Base-by-base conservation (phyloP, 2,329 filamentous ascomycete species). In the Aspergillus sojae region DNA sequence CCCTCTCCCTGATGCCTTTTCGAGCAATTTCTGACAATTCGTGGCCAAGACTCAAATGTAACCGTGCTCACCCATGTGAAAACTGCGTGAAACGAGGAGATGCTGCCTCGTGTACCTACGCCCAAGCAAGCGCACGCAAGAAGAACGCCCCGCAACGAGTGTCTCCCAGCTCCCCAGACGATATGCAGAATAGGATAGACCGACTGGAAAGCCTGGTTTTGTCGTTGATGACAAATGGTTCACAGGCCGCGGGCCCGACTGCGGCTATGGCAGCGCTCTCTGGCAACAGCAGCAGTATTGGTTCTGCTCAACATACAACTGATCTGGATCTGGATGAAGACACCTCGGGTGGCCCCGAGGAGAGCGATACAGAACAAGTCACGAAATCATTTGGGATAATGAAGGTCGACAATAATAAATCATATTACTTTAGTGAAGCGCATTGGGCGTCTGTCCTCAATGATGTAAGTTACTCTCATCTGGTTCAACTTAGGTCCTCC, bases 111-210 rank as follows among this genome's bases (percentile, higher is more conserved):
- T 98, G 94, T 81, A 91, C 90, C 68, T 98, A 97, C 82, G 93
- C 93, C 54, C 81, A 85, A 70, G 80, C 83, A 39, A 82, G 79
- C 59, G 85, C 88, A 58, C 87, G 92, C 70, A 95, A 92, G 79
- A 96, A 92, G 84, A 89, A 78, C 62, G 71, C 72, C 10, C 70
- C 79, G 43, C 84, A 82, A 73, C 86, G 89, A 78, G 86, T 80
- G 60, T 69, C 80, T 58, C 80, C 87, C 80, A 84, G 85, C 62
- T 84, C 86, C 70, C 93, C 94, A 57, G 94, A 97, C 84, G 94
- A 97, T 79, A 97, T 98, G 94, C 94, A 98, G 82, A 96, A 96
- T 75, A 91, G 95, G 77, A 98, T 98, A 81, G 94, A 98, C 82
- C 88, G 94, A 72, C 85, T 98, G 69, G 94, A 98, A 84, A 91